These are phyloP conservation scores for Camellia sinensis DNA, from an alignment of 148 eudicot genomes.

Conservation along the genomic window DNA sequence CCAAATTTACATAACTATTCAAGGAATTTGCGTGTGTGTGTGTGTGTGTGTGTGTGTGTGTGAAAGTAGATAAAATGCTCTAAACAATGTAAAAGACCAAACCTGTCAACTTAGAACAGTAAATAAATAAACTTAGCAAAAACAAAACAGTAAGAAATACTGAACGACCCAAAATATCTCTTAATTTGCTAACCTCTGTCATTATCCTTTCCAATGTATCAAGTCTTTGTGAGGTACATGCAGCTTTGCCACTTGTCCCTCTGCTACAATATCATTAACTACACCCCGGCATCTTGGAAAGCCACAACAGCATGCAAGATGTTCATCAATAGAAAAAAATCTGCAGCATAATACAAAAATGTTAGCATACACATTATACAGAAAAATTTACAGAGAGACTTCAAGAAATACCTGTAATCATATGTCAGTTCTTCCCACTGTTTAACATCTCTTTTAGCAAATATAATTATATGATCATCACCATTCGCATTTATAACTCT, in stretches of 20 bases:
- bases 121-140: neutral
- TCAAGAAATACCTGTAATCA: conserved; percentile 74
- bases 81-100: too few species aligned
- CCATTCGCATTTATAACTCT: too few species aligned
- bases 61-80: too few species aligned
- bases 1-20: too few species aligned
- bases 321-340: conserved; percentile 75
- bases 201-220: conserved; percentile 57
- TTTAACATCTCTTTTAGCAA: too few species aligned
- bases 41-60: too few species aligned
- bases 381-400: neutral
- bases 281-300: conserved; percentile 79
- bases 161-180: neutral
- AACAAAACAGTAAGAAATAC: neutral
- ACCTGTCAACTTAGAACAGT: neutral
- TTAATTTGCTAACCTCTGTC: conserved; percentile 34
- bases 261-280: conserved; percentile 80
- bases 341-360: conserved; percentile 35
- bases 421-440: conserved; percentile 43
- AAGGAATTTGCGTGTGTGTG: too few species aligned
- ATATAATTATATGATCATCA: too few species aligned
- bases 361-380: neutral
- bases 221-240: conserved; percentile 68
- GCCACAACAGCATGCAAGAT: conserved; percentile 82
- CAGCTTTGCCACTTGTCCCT: conserved; percentile 63